Evolutionary conservation across 106 monocot genomes (phyloP).

Genomic region (Platanthera guangdongensis): DNA sequence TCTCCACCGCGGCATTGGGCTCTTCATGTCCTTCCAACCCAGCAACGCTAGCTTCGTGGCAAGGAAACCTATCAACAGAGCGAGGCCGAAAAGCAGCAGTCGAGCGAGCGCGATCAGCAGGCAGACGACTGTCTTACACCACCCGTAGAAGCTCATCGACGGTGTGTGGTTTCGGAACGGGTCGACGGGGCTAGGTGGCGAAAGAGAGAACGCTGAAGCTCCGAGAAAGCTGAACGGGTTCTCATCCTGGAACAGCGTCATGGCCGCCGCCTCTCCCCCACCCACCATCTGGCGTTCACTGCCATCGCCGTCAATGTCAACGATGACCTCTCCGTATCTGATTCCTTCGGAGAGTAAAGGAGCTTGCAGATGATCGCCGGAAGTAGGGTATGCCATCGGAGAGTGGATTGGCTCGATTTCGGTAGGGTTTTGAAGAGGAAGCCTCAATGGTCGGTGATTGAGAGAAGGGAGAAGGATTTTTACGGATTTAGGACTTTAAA

Average conservation of each 20-base stretch:
- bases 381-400: background rate
- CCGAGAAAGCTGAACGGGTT: slow-evolving; percentile 67
- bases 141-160: slow-evolving; percentile 43
- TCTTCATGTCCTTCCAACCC: slow-evolving; percentile 77
- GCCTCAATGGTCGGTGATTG: background rate
- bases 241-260: background rate
- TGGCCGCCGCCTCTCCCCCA: background rate
- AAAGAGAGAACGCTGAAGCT: slow-evolving; percentile 15
- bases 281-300: background rate
- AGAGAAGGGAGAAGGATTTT: background rate
- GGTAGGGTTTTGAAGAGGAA: background rate
- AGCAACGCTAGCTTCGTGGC: slow-evolving; percentile 54
- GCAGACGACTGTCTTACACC: slow-evolving; percentile 42
- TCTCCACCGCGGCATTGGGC: slow-evolving; percentile 75
- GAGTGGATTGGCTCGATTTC: background rate
- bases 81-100: slow-evolving; percentile 59
- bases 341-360: background rate
- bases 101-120: slow-evolving; percentile 41
- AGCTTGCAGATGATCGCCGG: background rate
- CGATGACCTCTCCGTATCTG: background rate
- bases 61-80: slow-evolving; percentile 53
- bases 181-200: slow-evolving; percentile 35
- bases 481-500: background rate
- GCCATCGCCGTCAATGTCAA: background rate
- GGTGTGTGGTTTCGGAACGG: slow-evolving; percentile 88